A percentile compares a stretch with the other conserved stretches of the same genome.
phyloP scores from a whole-genome alignment of 1,284 basidiomycete genomes.

The Cutaneotrichosporon dermatis region DNA sequence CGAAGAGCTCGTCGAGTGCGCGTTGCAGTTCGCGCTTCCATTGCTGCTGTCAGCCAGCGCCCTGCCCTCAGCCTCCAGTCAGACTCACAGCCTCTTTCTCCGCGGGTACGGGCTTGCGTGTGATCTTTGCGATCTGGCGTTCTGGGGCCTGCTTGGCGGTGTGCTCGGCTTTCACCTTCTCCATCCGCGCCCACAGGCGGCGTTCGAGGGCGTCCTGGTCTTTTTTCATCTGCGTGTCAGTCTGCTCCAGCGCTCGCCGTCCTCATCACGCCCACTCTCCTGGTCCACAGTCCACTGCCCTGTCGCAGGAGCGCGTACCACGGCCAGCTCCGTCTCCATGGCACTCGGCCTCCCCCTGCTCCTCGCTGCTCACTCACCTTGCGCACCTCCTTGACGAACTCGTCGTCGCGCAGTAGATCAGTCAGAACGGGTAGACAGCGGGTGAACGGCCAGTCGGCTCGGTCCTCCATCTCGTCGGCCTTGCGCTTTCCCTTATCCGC shows the following conservation, averaged over 20 bases:
- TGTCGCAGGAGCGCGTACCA: too few species aligned
- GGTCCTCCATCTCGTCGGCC: slow-evolving; percentile 9
- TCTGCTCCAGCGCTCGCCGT: neutral
- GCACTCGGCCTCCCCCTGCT: neutral
- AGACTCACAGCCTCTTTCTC: slow-evolving; percentile 32
- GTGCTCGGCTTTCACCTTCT: slow-evolving; percentile 41
- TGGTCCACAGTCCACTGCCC: neutral
- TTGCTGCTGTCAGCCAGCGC: slow-evolving; percentile 20
- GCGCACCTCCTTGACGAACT: slow-evolving; percentile 34
- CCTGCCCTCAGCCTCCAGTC: neutral
- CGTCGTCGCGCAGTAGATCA: slow-evolving; percentile 33
- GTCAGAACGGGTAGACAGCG: slow-evolving; percentile 36
- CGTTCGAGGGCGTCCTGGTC: slow-evolving; percentile 43
- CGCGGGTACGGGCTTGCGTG: slow-evolving; percentile 28
- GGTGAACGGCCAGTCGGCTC: slow-evolving; percentile 22
- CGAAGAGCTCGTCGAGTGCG: slow-evolving; percentile 27
- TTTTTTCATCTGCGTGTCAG: slow-evolving; percentile 39
- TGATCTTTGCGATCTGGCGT: slow-evolving; percentile 36
- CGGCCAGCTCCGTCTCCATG: neutral
- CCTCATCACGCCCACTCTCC: neutral
- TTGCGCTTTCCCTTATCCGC: slow-evolving; percentile 12
- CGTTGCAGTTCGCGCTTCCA: slow-evolving; percentile 24
- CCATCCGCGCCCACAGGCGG: slow-evolving; percentile 40
- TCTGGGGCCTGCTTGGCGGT: slow-evolving; percentile 28
- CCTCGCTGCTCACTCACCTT: slow-evolving; percentile 26